These are phyloP conservation scores for Lecanicillium sp. DNA, from an alignment of 2,329 filamentous ascomycete species.

Conservation along the genomic window DNA sequence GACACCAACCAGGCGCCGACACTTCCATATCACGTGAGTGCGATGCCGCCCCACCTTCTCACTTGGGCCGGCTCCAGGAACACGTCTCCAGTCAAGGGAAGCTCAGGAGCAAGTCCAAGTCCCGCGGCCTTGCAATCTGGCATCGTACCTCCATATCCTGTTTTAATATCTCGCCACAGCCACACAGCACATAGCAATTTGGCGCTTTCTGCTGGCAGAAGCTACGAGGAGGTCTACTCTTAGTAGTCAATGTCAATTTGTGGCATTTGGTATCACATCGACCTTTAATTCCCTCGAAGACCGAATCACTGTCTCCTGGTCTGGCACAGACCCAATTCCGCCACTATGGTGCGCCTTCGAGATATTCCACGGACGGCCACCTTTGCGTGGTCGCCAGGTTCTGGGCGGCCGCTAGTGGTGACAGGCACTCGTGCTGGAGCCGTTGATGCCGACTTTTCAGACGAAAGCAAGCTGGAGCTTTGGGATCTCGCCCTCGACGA, in stretches of 20 bases:
- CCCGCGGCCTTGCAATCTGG: slow-evolving; percentile 34
- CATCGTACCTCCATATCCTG: slow-evolving; percentile 26
- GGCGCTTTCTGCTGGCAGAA: slow-evolving; percentile 23
- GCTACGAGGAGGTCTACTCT: slow-evolving; percentile 14
- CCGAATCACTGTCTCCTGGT: slow-evolving; percentile 10
- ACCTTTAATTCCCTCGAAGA: slow-evolving; percentile 12
- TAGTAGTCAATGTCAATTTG: slow-evolving; percentile 13
- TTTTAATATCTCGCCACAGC: slow-evolving; percentile 7
- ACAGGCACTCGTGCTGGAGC: slow-evolving; percentile 93
- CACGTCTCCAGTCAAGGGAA: slow-evolving; percentile 13
- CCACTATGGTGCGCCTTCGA: slow-evolving; percentile 84
- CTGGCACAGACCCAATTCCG: slow-evolving; percentile 20
- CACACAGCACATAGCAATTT: slow-evolving; percentile 11
- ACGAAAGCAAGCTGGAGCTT: slow-evolving; percentile 90
- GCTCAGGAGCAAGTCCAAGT: slow-evolving; percentile 21
- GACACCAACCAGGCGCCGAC: no score
- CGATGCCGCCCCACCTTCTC: slow-evolving; percentile 1
- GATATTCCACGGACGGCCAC: slow-evolving; percentile 95
- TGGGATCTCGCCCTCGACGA: slow-evolving; percentile 88
- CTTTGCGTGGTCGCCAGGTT: slow-evolving; percentile 90
- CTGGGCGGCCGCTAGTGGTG: slow-evolving; percentile 72
- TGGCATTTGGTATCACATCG: slow-evolving; percentile 12
- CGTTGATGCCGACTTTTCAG: slow-evolving; percentile 94
- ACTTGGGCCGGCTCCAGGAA: slow-evolving; percentile 4
- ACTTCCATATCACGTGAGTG: slow-evolving; percentile 18